Percentiles rank a stretch among this genome's conserved stretches.
Conservation (phyloP, 768 basidiomycete genomes). For the Atractiella rhizophila region DNA sequence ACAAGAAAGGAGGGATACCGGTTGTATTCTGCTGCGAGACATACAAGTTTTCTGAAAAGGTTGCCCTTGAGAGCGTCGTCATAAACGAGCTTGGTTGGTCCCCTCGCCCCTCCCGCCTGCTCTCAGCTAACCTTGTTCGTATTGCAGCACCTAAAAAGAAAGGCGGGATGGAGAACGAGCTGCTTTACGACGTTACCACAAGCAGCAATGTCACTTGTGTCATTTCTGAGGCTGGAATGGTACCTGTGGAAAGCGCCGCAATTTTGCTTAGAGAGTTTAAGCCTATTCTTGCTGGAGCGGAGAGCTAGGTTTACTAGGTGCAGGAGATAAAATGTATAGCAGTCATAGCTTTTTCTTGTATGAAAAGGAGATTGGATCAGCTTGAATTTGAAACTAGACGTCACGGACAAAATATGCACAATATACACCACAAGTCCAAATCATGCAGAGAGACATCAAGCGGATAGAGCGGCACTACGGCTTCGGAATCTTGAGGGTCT, state of each 20-base stretch:
- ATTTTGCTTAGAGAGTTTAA: constrained; percentile 17
- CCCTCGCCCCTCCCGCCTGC: constrained; percentile 9
- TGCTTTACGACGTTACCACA: constrained; percentile 82
- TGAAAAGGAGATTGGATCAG: too few species aligned
- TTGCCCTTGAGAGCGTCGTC: constrained; percentile 77
- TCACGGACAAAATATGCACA: too few species aligned
- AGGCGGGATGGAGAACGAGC: constrained; percentile 44
- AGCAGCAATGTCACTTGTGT: constrained; percentile 79
- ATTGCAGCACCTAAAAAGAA: neutral
- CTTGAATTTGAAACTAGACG: too few species aligned
- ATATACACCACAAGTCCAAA: too few species aligned
- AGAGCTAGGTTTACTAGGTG: too few species aligned
- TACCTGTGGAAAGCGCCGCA: constrained; percentile 16
- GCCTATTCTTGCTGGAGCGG: constrained; percentile 7
- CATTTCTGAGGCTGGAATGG: constrained; percentile 87
- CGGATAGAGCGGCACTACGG: too few species aligned
- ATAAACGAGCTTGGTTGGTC: constrained; percentile 76
- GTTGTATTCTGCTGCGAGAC: constrained; percentile 96
- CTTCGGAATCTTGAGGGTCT: constrained; percentile 47
- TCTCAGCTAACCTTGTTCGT: neutral
- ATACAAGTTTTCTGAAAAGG: constrained; percentile 85
- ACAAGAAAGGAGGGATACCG: constrained; percentile 62
- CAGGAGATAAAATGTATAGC: too few species aligned
- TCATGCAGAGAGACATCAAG: too few species aligned
- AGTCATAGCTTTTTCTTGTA: too few species aligned